phyloP scores from a whole-genome alignment of 345 rosid species.

The Citrus trifoliata region DNA sequence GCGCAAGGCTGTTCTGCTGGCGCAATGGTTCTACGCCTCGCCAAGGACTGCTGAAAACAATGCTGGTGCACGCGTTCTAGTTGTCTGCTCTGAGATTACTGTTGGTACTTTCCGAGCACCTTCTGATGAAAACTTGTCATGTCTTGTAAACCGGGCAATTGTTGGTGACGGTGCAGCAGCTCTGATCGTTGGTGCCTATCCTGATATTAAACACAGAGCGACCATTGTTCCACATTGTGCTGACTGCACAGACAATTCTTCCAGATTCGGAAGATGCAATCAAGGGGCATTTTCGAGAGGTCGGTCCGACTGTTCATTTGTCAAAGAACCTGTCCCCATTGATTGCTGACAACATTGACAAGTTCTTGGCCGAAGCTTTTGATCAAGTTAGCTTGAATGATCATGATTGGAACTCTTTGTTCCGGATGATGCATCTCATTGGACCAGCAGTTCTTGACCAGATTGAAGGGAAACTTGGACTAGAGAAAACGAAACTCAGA shows the following conservation, averaged over 20 bases:
- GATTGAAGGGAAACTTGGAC: conserved; percentile 15
- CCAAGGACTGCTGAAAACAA: conserved; percentile 30
- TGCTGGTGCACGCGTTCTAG: conserved; percentile 16
- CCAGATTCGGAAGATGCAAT: conserved; percentile 24
- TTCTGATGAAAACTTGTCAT: conserved; percentile 12
- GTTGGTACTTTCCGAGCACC: conserved; percentile 23
- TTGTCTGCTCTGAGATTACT: conserved; percentile 26
- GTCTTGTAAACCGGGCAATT: conserved; percentile 18
- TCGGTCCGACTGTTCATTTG: conserved; percentile 18
- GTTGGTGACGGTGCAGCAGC: conserved; percentile 28
- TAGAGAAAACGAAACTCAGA: conserved; percentile 12
- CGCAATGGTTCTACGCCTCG: conserved; percentile 21
- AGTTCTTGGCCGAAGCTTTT: conserved; percentile 18
- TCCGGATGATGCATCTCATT: conserved; percentile 26
- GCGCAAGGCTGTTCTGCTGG: conserved; percentile 8
- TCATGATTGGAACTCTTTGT: conserved; percentile 25
- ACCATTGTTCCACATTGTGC: conserved; percentile 16
- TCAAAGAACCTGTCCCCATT: conserved; percentile 13
- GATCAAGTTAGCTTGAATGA: conserved; percentile 13
- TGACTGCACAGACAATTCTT: conserved; percentile 17
- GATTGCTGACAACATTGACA: conserved; percentile 19
- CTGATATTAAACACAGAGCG: conserved; percentile 1
- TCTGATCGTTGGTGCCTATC: conserved; percentile 24
- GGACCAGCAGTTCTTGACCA: conserved; percentile 23
- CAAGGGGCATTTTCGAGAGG: conserved; percentile 27